Conservation (phyloP, 106 monocot genomes). For the Ottelia alismoides region DNA sequence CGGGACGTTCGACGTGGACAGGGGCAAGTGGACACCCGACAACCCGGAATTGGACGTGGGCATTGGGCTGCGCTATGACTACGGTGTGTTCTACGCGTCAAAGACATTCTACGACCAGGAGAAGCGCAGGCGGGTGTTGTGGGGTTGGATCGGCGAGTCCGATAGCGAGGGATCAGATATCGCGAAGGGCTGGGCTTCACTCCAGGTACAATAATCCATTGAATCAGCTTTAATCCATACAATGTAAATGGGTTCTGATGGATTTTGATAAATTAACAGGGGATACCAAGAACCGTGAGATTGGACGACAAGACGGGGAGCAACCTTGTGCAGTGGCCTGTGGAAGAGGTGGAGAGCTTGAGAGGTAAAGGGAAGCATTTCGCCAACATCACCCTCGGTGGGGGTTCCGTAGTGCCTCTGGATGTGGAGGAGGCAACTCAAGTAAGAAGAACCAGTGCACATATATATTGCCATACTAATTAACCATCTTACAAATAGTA, state of each 20-base stretch:
- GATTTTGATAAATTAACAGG: too few species aligned
- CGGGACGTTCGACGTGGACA: constrained; percentile 33
- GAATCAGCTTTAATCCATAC: not conserved
- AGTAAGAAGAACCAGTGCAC: too few species aligned
- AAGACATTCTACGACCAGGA: constrained; percentile 75
- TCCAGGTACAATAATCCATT: constrained; percentile 38
- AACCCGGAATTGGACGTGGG: constrained; percentile 58
- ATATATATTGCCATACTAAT: too few species aligned
- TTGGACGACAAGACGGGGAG: constrained; percentile 38
- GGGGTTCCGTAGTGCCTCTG: constrained; percentile 31
- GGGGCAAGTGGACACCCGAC: constrained; percentile 51
- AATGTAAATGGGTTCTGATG: too few species aligned
- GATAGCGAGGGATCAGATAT: constrained; percentile 55
- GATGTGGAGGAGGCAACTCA: constrained; percentile 27
- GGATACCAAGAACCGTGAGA: constrained; percentile 36
- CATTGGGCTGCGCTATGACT: constrained; percentile 53
- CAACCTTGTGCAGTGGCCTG: constrained; percentile 64
- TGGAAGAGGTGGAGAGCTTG: constrained; percentile 49
- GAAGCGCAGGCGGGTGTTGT: constrained; percentile 43
- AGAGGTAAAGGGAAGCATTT: constrained; percentile 13
- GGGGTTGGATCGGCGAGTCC: constrained; percentile 78
- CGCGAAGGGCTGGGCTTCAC: constrained; percentile 69
- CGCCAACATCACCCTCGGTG: constrained; percentile 11
- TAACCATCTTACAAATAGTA: too few species aligned
- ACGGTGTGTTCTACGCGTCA: constrained; percentile 79